Evolutionary conservation across 2,329 filamentous ascomycete genomes (phyloP).

Genomic region (Coniochaeta hoffmannii): DNA sequence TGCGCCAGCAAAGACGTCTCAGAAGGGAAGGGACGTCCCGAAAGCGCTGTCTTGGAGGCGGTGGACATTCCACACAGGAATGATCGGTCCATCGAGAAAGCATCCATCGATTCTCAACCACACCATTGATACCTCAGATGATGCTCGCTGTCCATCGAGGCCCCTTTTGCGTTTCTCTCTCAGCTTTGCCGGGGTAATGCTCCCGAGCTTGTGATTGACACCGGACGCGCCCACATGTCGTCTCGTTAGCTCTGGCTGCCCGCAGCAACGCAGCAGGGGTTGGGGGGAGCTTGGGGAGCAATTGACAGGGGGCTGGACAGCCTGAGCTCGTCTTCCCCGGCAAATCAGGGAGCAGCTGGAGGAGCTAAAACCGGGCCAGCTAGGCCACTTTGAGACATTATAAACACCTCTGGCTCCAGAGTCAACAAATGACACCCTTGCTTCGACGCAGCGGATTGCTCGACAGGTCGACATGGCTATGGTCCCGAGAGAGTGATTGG

Average conservation of each 20-base stretch:
- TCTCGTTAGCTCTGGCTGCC: neutral
- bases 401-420: constrained; percentile 6
- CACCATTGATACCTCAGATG: neutral
- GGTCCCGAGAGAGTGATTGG: neutral
- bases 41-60: neutral
- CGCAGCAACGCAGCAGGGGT: neutral
- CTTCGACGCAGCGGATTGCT: neutral
- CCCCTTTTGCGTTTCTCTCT: neutral
- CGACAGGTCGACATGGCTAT: neutral
- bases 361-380: constrained; percentile 3
- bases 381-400: constrained; percentile 6
- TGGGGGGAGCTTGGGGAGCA: neutral
- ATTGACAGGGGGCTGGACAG: neutral
- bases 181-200: neutral
- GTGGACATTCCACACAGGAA: neutral
- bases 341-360: neutral
- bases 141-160: neutral
- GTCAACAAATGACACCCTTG: constrained; percentile 6
- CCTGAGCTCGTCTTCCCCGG: neutral
- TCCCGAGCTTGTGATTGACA: neutral
- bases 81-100: neutral
- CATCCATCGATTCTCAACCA: neutral
- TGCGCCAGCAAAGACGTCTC: neutral
- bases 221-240: neutral
- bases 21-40: neutral